These are phyloP conservation scores for Ogataea sp. DNA, from an alignment of 805 yeast genomes.

Conservation along the genomic window DNA sequence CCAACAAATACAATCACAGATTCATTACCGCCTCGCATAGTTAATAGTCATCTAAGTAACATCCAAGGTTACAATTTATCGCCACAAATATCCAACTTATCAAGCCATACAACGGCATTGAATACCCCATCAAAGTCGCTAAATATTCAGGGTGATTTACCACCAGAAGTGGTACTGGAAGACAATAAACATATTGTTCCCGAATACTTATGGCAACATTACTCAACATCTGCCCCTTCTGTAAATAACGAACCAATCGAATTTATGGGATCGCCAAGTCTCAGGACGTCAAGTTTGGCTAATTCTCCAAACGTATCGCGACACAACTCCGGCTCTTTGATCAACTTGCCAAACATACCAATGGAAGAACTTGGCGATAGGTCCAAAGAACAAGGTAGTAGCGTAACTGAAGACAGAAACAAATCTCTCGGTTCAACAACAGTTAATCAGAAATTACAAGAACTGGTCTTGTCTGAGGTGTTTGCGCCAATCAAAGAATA, in stretches of 20 bases:
- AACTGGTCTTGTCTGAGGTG: conserved; percentile 63
- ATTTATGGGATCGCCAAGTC: background rate
- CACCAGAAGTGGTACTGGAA: conserved; percentile 83
- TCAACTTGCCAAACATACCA: background rate
- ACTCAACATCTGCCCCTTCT: conserved; percentile 38
- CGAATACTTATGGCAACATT: conserved; percentile 61
- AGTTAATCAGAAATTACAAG: conserved; percentile 64
- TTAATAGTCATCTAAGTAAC: background rate
- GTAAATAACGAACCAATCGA: conserved; percentile 7
- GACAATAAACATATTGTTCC: conserved; percentile 93
- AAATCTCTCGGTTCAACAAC: conserved; percentile 49
- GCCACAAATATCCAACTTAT: background rate
- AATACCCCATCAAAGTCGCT: background rate
- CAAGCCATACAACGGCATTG: background rate
- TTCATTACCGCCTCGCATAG: background rate
- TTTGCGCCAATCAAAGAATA: conserved; percentile 44
- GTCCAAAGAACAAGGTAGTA: conserved; percentile 1
- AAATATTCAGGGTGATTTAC: conserved; percentile 16
- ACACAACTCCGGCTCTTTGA: background rate
- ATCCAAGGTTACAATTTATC: background rate
- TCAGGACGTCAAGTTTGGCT: background rate
- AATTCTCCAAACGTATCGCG: background rate
- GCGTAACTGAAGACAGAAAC: background rate
- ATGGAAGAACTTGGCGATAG: background rate
- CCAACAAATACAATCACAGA: conserved; percentile 1